These are phyloP conservation scores for Suillus lakei DNA, from an alignment of 768 basidiomycete genomes.

Conservation along the genomic window DNA sequence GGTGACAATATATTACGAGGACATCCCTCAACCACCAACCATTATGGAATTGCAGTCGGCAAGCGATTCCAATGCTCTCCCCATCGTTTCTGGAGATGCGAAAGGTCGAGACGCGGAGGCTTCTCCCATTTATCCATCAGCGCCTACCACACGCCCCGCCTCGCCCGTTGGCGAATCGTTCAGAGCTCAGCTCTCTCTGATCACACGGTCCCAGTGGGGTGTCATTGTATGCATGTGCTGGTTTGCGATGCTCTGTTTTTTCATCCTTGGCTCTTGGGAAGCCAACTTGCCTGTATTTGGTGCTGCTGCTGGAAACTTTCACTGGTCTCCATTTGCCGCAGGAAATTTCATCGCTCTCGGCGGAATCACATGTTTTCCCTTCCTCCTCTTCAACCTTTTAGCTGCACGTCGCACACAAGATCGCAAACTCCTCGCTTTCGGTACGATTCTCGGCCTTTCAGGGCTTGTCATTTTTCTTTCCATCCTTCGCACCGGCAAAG, in stretches of 20 bases:
- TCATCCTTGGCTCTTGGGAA: conserved; percentile 73
- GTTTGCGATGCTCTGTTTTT: conserved; percentile 73
- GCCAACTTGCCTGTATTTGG: conserved; percentile 69
- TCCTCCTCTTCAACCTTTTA: conserved; percentile 65
- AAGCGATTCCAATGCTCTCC: neutral
- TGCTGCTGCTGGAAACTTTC: conserved; percentile 43
- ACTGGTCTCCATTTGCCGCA: conserved; percentile 66
- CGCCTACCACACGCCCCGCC: neutral
- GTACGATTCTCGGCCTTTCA: conserved; percentile 52
- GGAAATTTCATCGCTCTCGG: conserved; percentile 77
- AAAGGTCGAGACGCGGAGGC: neutral
- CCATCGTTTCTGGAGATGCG: neutral
- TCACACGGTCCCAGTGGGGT: conserved; percentile 49
- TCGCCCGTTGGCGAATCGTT: conserved; percentile 14
- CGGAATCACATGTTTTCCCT: conserved; percentile 64
- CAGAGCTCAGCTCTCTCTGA: conserved; percentile 14
- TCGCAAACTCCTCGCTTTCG: conserved; percentile 58
- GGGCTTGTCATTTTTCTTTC: conserved; percentile 60
- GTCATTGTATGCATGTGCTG: conserved; percentile 69
- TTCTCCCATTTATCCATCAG: conserved; percentile 3
- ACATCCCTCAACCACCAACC: conserved; percentile 34
- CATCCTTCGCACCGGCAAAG: conserved; percentile 44
- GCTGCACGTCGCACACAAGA: conserved; percentile 64
- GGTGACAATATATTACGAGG: conserved; percentile 42
- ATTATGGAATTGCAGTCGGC: conserved; percentile 15